Evolutionary conservation across 2,329 filamentous ascomycete species (phyloP).

Genomic region (Pezicula carpinea): DNA sequence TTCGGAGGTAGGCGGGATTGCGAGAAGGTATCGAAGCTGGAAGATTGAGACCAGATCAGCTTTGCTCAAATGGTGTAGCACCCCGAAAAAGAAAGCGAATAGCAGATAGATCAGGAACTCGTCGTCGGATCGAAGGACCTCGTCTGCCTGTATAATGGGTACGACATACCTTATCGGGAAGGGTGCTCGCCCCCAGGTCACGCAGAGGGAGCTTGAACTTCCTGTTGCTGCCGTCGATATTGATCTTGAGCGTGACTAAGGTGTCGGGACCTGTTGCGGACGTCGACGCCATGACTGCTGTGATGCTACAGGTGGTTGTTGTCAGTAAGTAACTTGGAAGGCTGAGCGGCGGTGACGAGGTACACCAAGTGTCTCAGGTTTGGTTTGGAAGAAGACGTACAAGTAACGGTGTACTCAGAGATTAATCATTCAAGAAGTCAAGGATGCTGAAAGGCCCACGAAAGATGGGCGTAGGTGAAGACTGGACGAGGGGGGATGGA

Average conservation of each 20-base stretch:
- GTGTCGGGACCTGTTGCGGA: conserved; percentile 52
- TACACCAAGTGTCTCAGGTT: conserved; percentile 13
- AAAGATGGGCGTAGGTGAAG: no score
- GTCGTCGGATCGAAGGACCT: conserved; percentile 14
- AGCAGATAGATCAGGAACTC: conserved; percentile 4
- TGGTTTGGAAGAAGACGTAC: conserved; percentile 9
- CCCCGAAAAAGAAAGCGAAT: neutral
- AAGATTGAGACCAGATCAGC: conserved; percentile 21
- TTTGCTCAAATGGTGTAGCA: neutral
- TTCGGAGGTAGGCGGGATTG: conserved; percentile 56
- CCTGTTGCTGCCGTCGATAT: conserved; percentile 68
- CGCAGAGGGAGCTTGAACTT: conserved; percentile 87
- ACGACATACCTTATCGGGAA: conserved; percentile 76
- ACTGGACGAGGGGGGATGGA: no score
- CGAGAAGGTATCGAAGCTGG: conserved; percentile 67
- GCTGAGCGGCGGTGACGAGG: conserved; percentile 22
- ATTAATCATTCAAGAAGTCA: conserved; percentile 3
- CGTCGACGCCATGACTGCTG: conserved; percentile 26
- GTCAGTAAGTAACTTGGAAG: conserved; percentile 14
- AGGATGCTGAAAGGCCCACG: conserved; percentile 1
- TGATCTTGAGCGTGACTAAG: conserved; percentile 80
- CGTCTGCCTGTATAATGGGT: conserved; percentile 2
- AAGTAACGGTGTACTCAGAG: conserved; percentile 5
- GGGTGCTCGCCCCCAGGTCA: conserved; percentile 68
- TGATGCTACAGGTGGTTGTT: conserved; percentile 13